Evolutionary conservation across 345 rosid species (phyloP), one percentile per base, ranked within the genome.

Genomic region (Carallia brachiata): DNA sequence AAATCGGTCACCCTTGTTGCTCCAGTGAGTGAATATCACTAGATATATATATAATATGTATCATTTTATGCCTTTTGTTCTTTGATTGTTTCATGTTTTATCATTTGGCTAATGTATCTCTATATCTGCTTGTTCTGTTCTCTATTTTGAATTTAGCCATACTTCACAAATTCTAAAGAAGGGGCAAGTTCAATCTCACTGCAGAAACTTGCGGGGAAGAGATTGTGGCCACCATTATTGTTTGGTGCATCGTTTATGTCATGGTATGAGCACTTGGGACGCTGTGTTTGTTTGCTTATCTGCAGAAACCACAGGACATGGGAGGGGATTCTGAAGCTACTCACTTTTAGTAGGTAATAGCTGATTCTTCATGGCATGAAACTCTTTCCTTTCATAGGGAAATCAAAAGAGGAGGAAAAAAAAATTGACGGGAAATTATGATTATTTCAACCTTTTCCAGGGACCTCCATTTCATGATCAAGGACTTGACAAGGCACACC

Each of bases 221-320:
- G 67, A 75, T 53, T 90, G 40, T 92, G 98, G 93, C 98, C 96
- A 3, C 96, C 89, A 2, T 34, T 78, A 18, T 31, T 74, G 31
- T 90, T 90, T 76, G 86, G 85, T 50, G 55, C 84, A 39, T 76
- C 96, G 9, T 80, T 85, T 60, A 87, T 88, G 93, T 83, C 91
- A 50, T 88, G 96, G 98, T 90, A 88, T 44, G 95, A 92, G 50
- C 96, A 92, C 71, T 66, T 92, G 63, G 86, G 88, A 7, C 84
- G 95, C 63, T 84, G 86, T 28, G 70, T 87, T n/a, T 89, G 93
- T 60, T 80, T 89, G 50, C 30, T 88, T 1, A 13, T 85, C 57
- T 90, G 93, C 79, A 77, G 81, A 56, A 78, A 90, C 75, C 98
- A 87, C 80, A 74, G 82, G 75, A 73, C 69, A 0, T 90, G 96